phyloP scores from a whole-genome alignment of 169 alveolate genomes.

The Fabrea salina region DNA sequence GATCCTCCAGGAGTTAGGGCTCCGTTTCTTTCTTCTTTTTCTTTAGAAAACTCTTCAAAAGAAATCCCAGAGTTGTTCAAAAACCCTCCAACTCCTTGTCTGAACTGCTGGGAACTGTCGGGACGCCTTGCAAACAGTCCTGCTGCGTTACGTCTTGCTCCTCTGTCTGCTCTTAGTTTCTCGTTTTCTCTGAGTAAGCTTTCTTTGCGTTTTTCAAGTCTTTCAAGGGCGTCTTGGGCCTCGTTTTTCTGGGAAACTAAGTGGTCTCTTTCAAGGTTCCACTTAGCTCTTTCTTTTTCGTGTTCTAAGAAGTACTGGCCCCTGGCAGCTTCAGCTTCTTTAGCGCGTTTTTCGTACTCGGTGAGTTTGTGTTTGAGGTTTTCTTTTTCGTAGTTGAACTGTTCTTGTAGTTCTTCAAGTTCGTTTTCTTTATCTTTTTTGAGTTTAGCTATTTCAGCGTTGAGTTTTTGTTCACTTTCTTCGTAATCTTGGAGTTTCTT shows the following conservation, averaged over 20 bases:
- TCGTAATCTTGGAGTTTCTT: not conserved
- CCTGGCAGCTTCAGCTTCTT: constrained; percentile 65
- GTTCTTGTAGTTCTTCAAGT: constrained; percentile 54
- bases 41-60: constrained; percentile 32
- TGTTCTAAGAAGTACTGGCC: constrained; percentile 66
- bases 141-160: not conserved
- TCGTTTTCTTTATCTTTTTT: constrained; percentile 72
- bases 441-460: constrained; percentile 66
- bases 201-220: constrained; percentile 74
- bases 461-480: constrained; percentile 50
- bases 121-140: not conserved
- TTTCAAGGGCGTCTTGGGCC: constrained; percentile 53
- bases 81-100: not conserved
- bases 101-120: not conserved
- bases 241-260: constrained; percentile 60
- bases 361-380: constrained; percentile 55
- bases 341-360: constrained; percentile 72
- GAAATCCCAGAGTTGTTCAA: not conserved
- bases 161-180: constrained; percentile 66
- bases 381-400: constrained; percentile 72
- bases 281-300: constrained; percentile 86
- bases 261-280: constrained; percentile 82
- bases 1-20: not conserved
- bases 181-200: constrained; percentile 74
- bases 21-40: not conserved